These are phyloP conservation scores for Raphanus hybrid DNA, from an alignment of 441 rosid species.

Conservation along the genomic window DNA sequence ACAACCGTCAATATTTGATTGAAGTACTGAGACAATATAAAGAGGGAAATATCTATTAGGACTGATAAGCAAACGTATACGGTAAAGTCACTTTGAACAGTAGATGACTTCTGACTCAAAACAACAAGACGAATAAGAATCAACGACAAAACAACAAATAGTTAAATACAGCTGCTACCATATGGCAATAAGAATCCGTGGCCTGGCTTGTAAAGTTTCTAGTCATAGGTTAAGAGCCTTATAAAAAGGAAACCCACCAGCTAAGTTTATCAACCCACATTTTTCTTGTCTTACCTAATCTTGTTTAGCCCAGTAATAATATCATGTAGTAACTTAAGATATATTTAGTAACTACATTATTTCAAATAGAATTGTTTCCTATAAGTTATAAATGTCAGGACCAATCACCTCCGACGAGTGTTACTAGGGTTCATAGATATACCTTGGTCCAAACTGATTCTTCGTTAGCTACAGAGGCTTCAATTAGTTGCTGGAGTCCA, in stretches of 20 bases:
- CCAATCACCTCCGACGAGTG: slow-evolving; percentile 16
- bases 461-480: slow-evolving; percentile 74
- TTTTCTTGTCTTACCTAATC: slow-evolving; percentile 9
- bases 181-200: background rate
- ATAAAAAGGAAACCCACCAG: slow-evolving; percentile 17
- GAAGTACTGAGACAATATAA: slow-evolving; percentile 70
- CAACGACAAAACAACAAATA: slow-evolving; percentile 2
- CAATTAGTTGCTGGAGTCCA: slow-evolving; percentile 85
- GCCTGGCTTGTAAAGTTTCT: slow-evolving; percentile 21
- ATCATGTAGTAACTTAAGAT: slow-evolving; percentile 1
- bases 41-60: slow-evolving; percentile 27
- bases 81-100: slow-evolving; percentile 23
- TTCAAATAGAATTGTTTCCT: background rate
- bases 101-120: background rate
- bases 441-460: slow-evolving; percentile 83
- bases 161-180: background rate
- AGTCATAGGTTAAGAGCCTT: background rate
- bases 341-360: background rate
- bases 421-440: slow-evolving; percentile 28
- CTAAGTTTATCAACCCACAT: slow-evolving; percentile 19
- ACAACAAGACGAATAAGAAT: slow-evolving; percentile 15
- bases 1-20: slow-evolving; percentile 97
- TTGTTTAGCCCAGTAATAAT: background rate
- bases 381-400: background rate
- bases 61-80: slow-evolving; percentile 15